Base-by-base conservation (phyloP, 2,329 filamentous ascomycete genomes). In the Xenosphaeropsis pyriputrescens region DNA sequence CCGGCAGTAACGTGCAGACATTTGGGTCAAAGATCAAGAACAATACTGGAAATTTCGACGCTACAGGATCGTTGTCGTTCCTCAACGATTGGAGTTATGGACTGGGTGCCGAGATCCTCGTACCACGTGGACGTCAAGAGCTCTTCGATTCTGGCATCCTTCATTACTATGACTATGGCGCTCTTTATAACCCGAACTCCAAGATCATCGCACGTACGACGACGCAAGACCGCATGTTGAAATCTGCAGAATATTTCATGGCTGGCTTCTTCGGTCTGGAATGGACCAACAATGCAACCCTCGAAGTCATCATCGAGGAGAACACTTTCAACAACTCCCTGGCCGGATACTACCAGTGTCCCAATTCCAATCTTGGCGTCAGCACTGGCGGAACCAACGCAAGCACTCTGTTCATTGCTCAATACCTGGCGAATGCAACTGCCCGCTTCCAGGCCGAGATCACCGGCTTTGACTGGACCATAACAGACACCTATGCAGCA, bases 211-310 rank as follows among this genome's bases (percentile, higher is more conserved):
- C 75, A 13, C 68, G 81, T 18, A 84, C 79, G 1, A 85, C 80
- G 1, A 83, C 80, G 1, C 79, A 86, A 53, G 75, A 83, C 51
- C 73, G 82, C 17, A 86, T 86, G 81, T 62, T 80, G 16, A 77
- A 85, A 53, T 30, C 47, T 32, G 80, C 80, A 3, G 80, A 86
- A 55, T 80, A 86, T 55, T 86, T 85, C 57, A 60, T 85, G 51
- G 77, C 80, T 5, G 82, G 82, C 0, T 86, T 86, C 60, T 86
- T 86, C 50, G 81, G 81, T 1, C 65, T 85, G 0, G 70, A 79
- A 34, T 86, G 80, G 80, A 67, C 74, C 1, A 67, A 75, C 19
- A 82, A 85, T 50, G 79, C 69, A 6, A 83, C 75, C 0, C 67
- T 85, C n/a, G 74, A 84, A 48, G 64, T 81, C 12, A 75, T 80